These are phyloP conservation scores for Fusarium devonianum DNA, from an alignment of 2,329 filamentous ascomycete species.

Conservation along the genomic window DNA sequence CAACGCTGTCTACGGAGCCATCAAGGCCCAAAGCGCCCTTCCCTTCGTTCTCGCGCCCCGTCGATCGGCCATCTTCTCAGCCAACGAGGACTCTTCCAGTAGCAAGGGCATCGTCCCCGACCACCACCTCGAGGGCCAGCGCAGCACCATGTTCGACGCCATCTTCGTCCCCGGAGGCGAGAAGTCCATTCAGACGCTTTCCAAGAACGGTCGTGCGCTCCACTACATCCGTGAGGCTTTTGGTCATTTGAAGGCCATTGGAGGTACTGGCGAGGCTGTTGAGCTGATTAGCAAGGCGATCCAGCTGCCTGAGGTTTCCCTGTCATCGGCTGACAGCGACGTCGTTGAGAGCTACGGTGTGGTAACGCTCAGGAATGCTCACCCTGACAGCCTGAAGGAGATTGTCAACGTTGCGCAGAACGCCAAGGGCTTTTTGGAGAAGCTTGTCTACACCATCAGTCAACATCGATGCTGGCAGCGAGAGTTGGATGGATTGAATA, in stretches of 20 bases:
- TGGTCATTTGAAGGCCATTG: conserved; percentile 81
- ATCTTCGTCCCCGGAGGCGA: conserved; percentile 78
- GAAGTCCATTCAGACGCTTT: conserved; percentile 67
- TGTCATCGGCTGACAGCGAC: conserved; percentile 50
- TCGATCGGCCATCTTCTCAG: conserved; percentile 70
- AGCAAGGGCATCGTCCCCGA: conserved; percentile 69
- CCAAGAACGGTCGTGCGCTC: conserved; percentile 73
- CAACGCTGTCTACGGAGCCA: conserved; percentile 67
- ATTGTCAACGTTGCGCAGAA: conserved; percentile 70
- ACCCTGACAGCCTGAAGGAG: conserved; percentile 67
- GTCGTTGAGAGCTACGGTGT: conserved; percentile 77
- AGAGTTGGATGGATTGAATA: conserved; percentile 73
- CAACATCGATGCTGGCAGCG: conserved; percentile 77
- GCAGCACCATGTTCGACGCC: conserved; percentile 82
- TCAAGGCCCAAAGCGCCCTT: conserved; percentile 68
- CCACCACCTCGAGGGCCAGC: conserved; percentile 81
- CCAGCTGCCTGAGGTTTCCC: conserved; percentile 50
- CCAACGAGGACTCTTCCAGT: conserved; percentile 60
- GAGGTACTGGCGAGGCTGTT: conserved; percentile 75
- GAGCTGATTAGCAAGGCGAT: conserved; percentile 63
- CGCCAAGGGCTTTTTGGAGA: conserved; percentile 72
- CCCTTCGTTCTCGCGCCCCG: conserved; percentile 76
- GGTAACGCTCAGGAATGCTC: conserved; percentile 66
- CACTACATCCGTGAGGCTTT: conserved; percentile 85
- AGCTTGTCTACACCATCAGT: conserved; percentile 73